phyloP scores from a whole-genome alignment of 1,284 basidiomycete species.

The Cyathus pygmaeus region DNA sequence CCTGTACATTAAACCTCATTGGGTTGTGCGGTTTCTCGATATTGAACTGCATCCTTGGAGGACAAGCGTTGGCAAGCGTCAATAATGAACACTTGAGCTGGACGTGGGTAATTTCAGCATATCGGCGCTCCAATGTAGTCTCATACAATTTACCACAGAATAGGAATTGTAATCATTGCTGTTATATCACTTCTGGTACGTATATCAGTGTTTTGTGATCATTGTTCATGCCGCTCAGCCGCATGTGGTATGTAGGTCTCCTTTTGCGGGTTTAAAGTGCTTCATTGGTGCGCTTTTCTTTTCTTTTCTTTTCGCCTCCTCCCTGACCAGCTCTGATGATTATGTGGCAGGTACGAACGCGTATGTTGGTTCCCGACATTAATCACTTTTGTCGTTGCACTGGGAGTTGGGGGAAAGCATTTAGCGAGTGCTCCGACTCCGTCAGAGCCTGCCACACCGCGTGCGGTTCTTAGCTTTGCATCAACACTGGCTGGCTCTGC shows the following conservation, averaged over 20 bases:
- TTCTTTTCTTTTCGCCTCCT: neutral
- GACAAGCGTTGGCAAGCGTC: slow-evolving; percentile 81
- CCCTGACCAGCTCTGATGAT: too few species aligned
- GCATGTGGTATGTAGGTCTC: slow-evolving; percentile 68
- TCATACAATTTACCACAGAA: slow-evolving; percentile 52
- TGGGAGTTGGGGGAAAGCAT: slow-evolving; percentile 79
- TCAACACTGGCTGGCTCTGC: slow-evolving; percentile 80
- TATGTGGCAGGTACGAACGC: slow-evolving; percentile 69
- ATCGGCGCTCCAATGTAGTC: neutral
- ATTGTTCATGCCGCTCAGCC: neutral
- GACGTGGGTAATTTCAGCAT: slow-evolving; percentile 55
- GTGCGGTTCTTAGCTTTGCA: slow-evolving; percentile 69
- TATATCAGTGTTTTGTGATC: neutral
- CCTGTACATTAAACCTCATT: slow-evolving; percentile 72
- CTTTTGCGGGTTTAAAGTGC: slow-evolving; percentile 81
- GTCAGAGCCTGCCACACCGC: slow-evolving; percentile 61
- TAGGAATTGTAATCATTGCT: slow-evolving; percentile 90
- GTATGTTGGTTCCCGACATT: slow-evolving; percentile 83
- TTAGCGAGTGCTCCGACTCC: slow-evolving; percentile 51
- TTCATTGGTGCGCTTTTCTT: slow-evolving; percentile 61
- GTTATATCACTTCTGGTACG: slow-evolving; percentile 75
- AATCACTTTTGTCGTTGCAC: slow-evolving; percentile 78
- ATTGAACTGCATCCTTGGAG: slow-evolving; percentile 82
- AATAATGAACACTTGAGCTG: slow-evolving; percentile 71
- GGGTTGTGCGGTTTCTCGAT: slow-evolving; percentile 80